phyloP scores from a whole-genome alignment of 2,329 filamentous ascomycete species.

The Juglanconis sp. region DNA sequence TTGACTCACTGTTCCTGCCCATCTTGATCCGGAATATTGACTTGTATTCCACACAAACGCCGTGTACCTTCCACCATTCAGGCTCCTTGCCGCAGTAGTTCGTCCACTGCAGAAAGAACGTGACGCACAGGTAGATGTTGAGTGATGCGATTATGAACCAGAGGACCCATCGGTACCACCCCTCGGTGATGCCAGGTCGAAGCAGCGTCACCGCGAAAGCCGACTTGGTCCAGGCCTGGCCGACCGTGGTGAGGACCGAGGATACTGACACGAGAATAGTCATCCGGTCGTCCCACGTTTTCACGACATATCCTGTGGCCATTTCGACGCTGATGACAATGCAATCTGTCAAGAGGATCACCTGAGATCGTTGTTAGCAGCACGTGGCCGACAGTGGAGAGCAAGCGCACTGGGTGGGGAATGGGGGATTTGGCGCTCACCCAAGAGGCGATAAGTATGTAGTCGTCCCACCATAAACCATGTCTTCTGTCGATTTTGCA shows the following conservation, averaged over 20 bases:
- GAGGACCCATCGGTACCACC: constrained; percentile 38
- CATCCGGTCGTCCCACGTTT: constrained; percentile 49
- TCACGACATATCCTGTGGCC: constrained; percentile 45
- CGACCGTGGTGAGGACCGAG: constrained; percentile 35
- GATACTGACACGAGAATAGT: constrained; percentile 48
- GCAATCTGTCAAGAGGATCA: constrained; percentile 41
- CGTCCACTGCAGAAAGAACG: constrained; percentile 47
- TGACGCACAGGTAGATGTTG: constrained; percentile 44
- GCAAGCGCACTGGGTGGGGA: not conserved
- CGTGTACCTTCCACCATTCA: constrained; percentile 43
- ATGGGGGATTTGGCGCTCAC: constrained; percentile 13
- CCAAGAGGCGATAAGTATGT: constrained; percentile 21
- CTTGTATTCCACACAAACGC: constrained; percentile 38
- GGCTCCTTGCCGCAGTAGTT: constrained; percentile 39
- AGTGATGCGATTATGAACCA: constrained; percentile 49
- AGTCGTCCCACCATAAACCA: constrained; percentile 21
- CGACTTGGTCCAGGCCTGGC: constrained; percentile 34
- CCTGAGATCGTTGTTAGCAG: constrained; percentile 24
- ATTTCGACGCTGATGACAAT: constrained; percentile 44
- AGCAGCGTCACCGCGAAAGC: constrained; percentile 36
- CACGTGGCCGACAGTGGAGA: not conserved
- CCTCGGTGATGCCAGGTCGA: constrained; percentile 36
- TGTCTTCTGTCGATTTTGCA: constrained; percentile 14
- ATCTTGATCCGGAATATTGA: constrained; percentile 45
- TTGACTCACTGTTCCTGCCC: constrained; percentile 44